phyloP scores from a whole-genome alignment of 73 alveolate genomes.

The Paramecium sonneborni region DNA sequence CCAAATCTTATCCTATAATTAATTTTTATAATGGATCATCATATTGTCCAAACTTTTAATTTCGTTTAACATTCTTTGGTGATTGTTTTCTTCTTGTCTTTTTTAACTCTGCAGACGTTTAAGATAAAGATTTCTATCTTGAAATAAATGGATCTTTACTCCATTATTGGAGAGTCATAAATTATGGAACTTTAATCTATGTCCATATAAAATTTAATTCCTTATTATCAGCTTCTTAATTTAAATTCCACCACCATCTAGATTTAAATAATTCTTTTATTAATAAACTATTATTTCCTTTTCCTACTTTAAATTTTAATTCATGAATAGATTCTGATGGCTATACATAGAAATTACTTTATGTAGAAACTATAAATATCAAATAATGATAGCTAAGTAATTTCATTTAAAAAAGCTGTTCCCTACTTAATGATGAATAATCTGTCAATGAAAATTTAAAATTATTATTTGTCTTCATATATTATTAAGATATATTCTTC shows the following conservation, averaged over 20 bases:
- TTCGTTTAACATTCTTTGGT: background rate
- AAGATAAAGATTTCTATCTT: background rate
- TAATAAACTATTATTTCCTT: conserved; percentile 33
- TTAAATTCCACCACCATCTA: conserved; percentile 52
- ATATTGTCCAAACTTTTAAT: background rate
- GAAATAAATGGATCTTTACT: background rate
- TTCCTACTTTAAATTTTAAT: conserved; percentile 27
- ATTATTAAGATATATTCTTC: background rate
- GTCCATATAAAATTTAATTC: conserved; percentile 44
- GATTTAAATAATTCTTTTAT: conserved; percentile 30
- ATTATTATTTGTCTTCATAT: conserved; percentile 2
- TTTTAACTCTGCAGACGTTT: background rate
- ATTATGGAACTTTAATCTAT: background rate
- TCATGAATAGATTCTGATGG: background rate
- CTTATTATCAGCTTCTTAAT: background rate
- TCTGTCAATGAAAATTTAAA: conserved; percentile 37
- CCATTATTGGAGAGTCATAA: background rate
- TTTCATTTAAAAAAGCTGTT: conserved; percentile 1
- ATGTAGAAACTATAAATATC: conserved; percentile 7
- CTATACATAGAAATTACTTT: background rate
- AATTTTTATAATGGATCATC: conserved; percentile 23
- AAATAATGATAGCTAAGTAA: conserved; percentile 22
- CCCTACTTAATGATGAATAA: conserved; percentile 45
- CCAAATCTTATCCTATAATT: background rate
- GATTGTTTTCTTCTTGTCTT: background rate